phyloP scores from a whole-genome alignment of 345 rosid species.

The Linum trigynum region DNA sequence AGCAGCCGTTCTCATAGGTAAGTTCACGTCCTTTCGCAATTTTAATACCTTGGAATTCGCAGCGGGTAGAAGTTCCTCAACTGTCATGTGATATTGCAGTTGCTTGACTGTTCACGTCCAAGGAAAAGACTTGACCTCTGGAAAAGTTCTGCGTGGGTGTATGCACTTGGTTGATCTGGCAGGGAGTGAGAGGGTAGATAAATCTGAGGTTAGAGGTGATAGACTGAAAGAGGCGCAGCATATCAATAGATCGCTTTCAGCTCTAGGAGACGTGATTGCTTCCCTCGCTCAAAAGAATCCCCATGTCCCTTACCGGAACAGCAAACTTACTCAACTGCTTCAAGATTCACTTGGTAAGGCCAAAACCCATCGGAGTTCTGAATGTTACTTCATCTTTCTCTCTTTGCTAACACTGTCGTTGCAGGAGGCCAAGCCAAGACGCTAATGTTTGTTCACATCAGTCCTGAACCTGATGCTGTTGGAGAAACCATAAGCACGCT shows the following conservation, averaged over 20 bases:
- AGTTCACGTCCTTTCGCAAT: slow-evolving; percentile 9
- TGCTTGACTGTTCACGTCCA: slow-evolving; percentile 97
- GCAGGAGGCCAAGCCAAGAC: slow-evolving; percentile 98
- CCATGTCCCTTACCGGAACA: slow-evolving; percentile 92
- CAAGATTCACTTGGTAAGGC: slow-evolving; percentile 89
- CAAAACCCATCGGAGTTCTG: neutral
- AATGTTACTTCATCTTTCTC: neutral
- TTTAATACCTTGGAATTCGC: slow-evolving; percentile 4
- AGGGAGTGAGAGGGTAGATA: slow-evolving; percentile 93
- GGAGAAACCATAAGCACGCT: slow-evolving; percentile 93
- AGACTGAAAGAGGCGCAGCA: slow-evolving; percentile 93
- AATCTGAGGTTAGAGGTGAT: slow-evolving; percentile 90
- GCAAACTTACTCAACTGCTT: slow-evolving; percentile 94
- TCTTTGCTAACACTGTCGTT: slow-evolving; percentile 13
- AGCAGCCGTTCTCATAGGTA: slow-evolving; percentile 99
- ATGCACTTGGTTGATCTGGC: slow-evolving; percentile 98
- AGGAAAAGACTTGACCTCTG: slow-evolving; percentile 84
- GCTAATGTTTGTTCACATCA: slow-evolving; percentile 91
- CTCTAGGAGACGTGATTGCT: slow-evolving; percentile 93
- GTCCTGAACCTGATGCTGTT: slow-evolving; percentile 79
- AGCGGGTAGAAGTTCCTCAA: slow-evolving; percentile 1
- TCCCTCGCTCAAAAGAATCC: slow-evolving; percentile 96
- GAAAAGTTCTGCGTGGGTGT: slow-evolving; percentile 68
- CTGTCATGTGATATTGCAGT: slow-evolving; percentile 34
- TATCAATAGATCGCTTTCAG: slow-evolving; percentile 88